Base-by-base conservation (phyloP, 2,329 filamentous ascomycete genomes). In the Alternaria hordeiaustralica region DNA sequence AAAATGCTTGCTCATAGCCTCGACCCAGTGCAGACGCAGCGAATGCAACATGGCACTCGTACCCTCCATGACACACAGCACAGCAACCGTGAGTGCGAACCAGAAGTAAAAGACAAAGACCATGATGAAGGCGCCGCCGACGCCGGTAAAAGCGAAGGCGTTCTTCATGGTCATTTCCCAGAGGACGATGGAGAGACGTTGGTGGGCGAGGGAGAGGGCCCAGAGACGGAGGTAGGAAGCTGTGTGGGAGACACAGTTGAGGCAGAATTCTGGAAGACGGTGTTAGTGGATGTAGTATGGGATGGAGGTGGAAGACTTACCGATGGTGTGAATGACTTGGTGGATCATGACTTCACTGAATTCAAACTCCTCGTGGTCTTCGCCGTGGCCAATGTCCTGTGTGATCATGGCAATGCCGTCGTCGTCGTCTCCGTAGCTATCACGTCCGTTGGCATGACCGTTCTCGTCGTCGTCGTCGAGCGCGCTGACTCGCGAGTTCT, bases 241-340 rank as follows among this genome's bases (percentile, higher is more conserved):
- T 5, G 96, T 99, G 83, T 99, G 96, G 28, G 96, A 99, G 67
- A 99, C 95, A 81, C 95, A 98, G 86, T 99, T 99, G 74, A 99
- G 87, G 79, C 96, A 99, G 85, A 99, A 99, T 87, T 99, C 93
- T 94, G 71, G 5, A 11, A 1, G 1, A 1, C 7, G n/a, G 26
- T 15, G 67, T 79, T 74, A 80, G 75, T 49, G 53, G n/a, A 5
- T 15, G 9, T 10, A 47, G 18, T 4, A 11, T 1, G 12, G 4
- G 13, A 12, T 55, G 15, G 15, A 13, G n/a, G 43, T 20, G 26
- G 30, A 36, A 41, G 23, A 54, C 90, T 82, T 89, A 95, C 92
- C 94, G 76, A 98, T 98, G 18, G 95, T 98, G 84, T 98, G 96
- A 77, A 99, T 99, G 79, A 97, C 89, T 81, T 99, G 96, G 83